Conservation (phyloP, 306 rosid species). For the Trifolium pratense region DNA sequence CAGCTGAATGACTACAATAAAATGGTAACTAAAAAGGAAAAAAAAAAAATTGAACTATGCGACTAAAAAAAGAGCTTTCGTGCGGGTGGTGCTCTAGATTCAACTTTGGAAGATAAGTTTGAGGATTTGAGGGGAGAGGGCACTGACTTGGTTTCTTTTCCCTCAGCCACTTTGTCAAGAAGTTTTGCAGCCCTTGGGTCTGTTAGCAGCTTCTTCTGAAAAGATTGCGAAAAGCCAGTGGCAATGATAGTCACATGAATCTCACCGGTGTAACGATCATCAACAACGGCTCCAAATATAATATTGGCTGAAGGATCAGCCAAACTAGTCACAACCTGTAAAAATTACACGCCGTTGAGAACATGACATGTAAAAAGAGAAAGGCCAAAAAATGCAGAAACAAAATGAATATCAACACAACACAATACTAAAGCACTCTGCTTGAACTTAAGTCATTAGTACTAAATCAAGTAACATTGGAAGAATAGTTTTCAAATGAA, state of each 20-base stretch:
- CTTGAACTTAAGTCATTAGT: background rate
- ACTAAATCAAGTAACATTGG: constrained; percentile 7
- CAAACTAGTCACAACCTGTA: constrained; percentile 94
- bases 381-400: background rate
- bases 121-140: constrained; percentile 59
- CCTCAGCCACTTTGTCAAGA: constrained; percentile 62
- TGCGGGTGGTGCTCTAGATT: constrained; percentile 57
- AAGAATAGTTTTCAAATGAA: background rate
- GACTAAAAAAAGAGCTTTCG: constrained; percentile 81
- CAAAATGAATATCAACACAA: background rate
- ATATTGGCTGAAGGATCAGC: constrained; percentile 99
- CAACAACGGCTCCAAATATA: constrained; percentile 97
- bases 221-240: constrained; percentile 92
- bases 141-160: constrained; percentile 68
- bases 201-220: constrained; percentile 83
- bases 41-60: background rate
- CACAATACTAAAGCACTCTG: background rate
- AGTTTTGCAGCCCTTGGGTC: constrained; percentile 92
- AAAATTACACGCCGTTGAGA: constrained; percentile 18
- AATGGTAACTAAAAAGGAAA: background rate
- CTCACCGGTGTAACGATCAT: constrained; percentile 93
- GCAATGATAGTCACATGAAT: constrained; percentile 95
- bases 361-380: background rate
- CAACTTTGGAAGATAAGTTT: constrained; percentile 46
- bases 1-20: constrained; percentile 15